Evolutionary conservation across 257 asterid genomes (phyloP), one percentile per base, ranked within the genome.

Genomic region (Solanum gracilifrons): DNA sequence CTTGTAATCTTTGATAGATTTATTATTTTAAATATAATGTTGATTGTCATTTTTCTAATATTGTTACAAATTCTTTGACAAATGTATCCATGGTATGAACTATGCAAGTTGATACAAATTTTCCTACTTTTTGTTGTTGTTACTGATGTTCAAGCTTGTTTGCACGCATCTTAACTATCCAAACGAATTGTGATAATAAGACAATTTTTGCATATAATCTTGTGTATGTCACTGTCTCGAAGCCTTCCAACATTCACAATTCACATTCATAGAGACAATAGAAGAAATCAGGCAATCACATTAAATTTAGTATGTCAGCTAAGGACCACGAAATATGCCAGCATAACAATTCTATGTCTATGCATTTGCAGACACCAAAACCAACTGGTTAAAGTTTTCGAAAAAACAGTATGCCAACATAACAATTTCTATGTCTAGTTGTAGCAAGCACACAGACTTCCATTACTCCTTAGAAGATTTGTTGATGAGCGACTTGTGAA

Each of bases 401-500:
- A 27, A 6, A 43, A 79, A 18, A 13, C 0, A 60, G 68, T 60
- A 60, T 60, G 68, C 29, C 27, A 23, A 60, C 68, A 60, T 60
- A 21, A 23, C 68, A 60, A 60, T 60, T 60, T 21, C 27, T 60
- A 60, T 60, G 68, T 23, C 72, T 66, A 43, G 69, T 43, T 7
- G 36, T 84, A 58, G 31, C 36, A 79, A 71, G 31, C 36, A 79
- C 21, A 13, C 39, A 51, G 21, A 10, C 32, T 31, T 36, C 18
- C 4, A 35, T 87, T 86, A 90, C 43, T 90, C 92, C 86, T 90
- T 90, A 3, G 92, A 55, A 25, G 92, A 87, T 84, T 90, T 90
- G 87, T 90, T 90, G 86, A 90, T 90, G 62, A 90, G 92, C 3
- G 92, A 90, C 87, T 90, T 90, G 89, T 90, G 92, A 76, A 90